Percentiles rank a stretch among this genome's conserved stretches.
phyloP scores from a whole-genome alignment of 2,329 filamentous ascomycete genomes.

The Alternaria arbusti region DNA sequence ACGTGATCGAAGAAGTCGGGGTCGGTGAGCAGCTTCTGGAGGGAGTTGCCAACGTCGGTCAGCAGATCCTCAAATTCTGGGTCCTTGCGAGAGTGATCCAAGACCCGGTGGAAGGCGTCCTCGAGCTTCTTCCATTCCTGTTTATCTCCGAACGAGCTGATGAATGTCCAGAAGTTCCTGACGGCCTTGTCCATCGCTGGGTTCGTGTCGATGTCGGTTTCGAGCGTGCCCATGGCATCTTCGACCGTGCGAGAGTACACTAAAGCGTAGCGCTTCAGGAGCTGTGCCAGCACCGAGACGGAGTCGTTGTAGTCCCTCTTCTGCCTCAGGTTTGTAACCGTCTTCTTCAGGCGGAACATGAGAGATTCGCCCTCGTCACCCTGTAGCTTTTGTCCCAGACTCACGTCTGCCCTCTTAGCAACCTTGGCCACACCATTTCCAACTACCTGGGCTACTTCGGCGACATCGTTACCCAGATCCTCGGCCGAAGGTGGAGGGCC shows the following conservation, averaged over 20 bases:
- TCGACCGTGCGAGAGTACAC: slow-evolving; percentile 77
- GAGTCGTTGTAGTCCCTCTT: slow-evolving; percentile 85
- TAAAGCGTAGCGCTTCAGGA: slow-evolving; percentile 79
- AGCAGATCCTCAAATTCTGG: slow-evolving; percentile 83
- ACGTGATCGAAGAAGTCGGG: slow-evolving; percentile 83
- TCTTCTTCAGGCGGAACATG: slow-evolving; percentile 75
- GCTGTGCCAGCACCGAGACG: slow-evolving; percentile 75
- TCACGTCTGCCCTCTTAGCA: slow-evolving; percentile 67
- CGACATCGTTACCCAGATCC: slow-evolving; percentile 63
- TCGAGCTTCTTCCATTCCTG: slow-evolving; percentile 79
- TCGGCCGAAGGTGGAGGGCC: slow-evolving; percentile 62
- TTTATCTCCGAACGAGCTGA: slow-evolving; percentile 78
- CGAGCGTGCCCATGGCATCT: slow-evolving; percentile 68
- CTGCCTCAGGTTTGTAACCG: slow-evolving; percentile 74
- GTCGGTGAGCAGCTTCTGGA: slow-evolving; percentile 84
- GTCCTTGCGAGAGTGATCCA: slow-evolving; percentile 77
- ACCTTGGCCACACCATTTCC: slow-evolving; percentile 55
- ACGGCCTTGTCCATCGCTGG: slow-evolving; percentile 76
- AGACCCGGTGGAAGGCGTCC: slow-evolving; percentile 69
- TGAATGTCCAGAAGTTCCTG: slow-evolving; percentile 78
- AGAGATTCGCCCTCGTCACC: slow-evolving; percentile 77
- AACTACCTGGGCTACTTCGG: slow-evolving; percentile 55
- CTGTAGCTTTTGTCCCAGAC: slow-evolving; percentile 73
- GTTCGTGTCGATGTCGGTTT: slow-evolving; percentile 76
- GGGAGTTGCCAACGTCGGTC: slow-evolving; percentile 71